Conservation (phyloP, 2,329 filamentous ascomycete species). For the Metarhizium humberi region DNA sequence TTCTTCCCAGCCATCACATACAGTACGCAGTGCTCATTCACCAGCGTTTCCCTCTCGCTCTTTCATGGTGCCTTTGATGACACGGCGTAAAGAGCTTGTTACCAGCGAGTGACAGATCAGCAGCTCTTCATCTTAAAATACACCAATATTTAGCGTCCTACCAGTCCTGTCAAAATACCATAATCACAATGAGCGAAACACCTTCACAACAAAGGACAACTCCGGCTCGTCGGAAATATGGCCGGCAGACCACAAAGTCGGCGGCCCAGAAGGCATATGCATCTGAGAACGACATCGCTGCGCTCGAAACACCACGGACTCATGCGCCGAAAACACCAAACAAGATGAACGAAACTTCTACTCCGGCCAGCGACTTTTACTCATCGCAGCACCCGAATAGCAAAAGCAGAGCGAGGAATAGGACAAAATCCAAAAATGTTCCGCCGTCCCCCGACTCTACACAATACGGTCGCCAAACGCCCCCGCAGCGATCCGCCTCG, state of each 20-base stretch:
- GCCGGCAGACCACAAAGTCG: slow-evolving; percentile 29
- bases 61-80: background rate
- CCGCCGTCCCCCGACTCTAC: slow-evolving; percentile 31
- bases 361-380: slow-evolving; percentile 16
- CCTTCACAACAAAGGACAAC: slow-evolving; percentile 14
- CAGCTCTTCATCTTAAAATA: background rate
- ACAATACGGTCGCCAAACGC: slow-evolving; percentile 33
- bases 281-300: slow-evolving; percentile 43
- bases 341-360: slow-evolving; percentile 28
- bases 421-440: slow-evolving; percentile 12
- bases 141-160: background rate
- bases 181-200: slow-evolving; percentile 5
- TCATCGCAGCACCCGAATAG: slow-evolving; percentile 19
- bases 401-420: slow-evolving; percentile 21
- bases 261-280: slow-evolving; percentile 45
- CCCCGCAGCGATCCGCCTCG: slow-evolving; percentile 28
- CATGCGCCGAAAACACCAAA: slow-evolving; percentile 36
- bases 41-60: background rate
- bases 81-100: background rate
- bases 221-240: slow-evolving; percentile 27
- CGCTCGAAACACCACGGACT: slow-evolving; percentile 21
- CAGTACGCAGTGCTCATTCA: background rate
- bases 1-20: background rate
- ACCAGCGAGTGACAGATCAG: background rate
- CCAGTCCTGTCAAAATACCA: background rate